phyloP scores from a whole-genome alignment of 495 filamentous ascomycete genomes.

The Stereocaulon alpinum region DNA sequence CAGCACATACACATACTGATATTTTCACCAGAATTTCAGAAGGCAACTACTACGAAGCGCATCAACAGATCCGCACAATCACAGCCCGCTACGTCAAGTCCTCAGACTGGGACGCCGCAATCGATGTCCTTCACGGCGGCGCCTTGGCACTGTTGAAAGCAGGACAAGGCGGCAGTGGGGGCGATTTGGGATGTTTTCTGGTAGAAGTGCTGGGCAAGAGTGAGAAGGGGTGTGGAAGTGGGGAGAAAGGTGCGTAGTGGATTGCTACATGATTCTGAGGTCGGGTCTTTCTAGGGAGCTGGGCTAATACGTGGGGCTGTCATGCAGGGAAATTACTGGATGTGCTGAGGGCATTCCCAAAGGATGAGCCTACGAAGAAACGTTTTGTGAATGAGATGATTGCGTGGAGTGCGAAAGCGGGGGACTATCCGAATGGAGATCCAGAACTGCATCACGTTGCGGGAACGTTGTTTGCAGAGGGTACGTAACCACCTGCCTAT shows the following conservation, averaged over 20 bases:
- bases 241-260: conserved; percentile 44
- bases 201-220: conserved; percentile 82
- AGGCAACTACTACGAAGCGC: conserved; percentile 92
- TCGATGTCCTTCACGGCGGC: conserved; percentile 77
- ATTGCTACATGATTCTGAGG: not conserved
- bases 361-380: conserved; percentile 81
- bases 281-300: not conserved
- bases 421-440: conserved; percentile 84
- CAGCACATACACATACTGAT: too few relatives aligned
- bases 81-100: conserved; percentile 84
- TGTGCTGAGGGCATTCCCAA: conserved; percentile 66
- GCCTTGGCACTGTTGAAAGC: conserved; percentile 77
- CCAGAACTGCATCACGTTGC: conserved; percentile 92
- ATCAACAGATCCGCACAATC: conserved; percentile 92
- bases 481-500: conserved; percentile 26
- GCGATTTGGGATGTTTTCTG: conserved; percentile 76
- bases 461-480: conserved; percentile 76
- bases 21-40: conserved; percentile 60
- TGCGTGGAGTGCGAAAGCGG: conserved; percentile 74
- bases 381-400: conserved; percentile 83
- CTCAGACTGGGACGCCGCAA: conserved; percentile 68
- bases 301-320: not conserved
- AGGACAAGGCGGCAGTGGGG: conserved; percentile 83
- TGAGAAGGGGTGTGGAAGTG: conserved; percentile 58
- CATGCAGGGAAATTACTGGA: conserved; percentile 20